Percentiles rank a stretch among this genome's conserved stretches.
Evolutionary conservation across 1,284 basidiomycete genomes (phyloP).

Genomic region (Cystobasidiaceae sp.): DNA sequence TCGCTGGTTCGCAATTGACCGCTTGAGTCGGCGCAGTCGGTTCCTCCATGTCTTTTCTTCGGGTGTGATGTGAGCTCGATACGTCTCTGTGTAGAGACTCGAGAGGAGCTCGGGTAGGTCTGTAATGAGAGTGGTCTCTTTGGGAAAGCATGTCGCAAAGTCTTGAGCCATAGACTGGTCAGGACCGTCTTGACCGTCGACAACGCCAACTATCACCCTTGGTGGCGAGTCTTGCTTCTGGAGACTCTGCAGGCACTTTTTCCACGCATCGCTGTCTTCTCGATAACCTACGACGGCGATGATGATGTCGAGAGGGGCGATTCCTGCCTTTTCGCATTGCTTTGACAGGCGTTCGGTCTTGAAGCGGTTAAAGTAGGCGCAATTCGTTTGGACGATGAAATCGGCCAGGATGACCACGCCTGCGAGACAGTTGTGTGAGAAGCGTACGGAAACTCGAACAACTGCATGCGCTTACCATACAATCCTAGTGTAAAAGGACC

Average conservation of each 20-base stretch:
- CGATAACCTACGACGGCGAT: slow-evolving; percentile 8
- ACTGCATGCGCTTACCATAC: neutral
- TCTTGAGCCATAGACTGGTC: slow-evolving; percentile 11
- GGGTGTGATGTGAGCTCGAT: neutral
- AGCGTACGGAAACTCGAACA: neutral
- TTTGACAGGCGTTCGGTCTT: slow-evolving; percentile 7
- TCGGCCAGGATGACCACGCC: slow-evolving; percentile 12
- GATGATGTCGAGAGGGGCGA: slow-evolving; percentile 8
- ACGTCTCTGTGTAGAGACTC: neutral
- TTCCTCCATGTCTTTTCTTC: neutral
- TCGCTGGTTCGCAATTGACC: slow-evolving; percentile 1
- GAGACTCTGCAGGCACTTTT: slow-evolving; percentile 7
- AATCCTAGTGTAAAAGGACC: slow-evolving; percentile 4
- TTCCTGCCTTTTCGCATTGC: slow-evolving; percentile 2
- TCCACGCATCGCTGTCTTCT: slow-evolving; percentile 9
- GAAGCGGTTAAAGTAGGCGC: neutral
- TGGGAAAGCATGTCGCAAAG: slow-evolving; percentile 5
- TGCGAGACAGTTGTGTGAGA: neutral
- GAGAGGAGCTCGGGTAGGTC: neutral
- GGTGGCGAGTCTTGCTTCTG: slow-evolving; percentile 4
- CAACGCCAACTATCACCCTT: neutral
- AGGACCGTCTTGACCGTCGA: slow-evolving; percentile 11
- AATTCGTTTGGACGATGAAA: slow-evolving; percentile 1
- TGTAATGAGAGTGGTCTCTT: neutral
- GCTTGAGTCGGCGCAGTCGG: neutral